Base-by-base conservation (phyloP, 2,329 filamentous ascomycete species). In the Magnaporthales sp. region DNA sequence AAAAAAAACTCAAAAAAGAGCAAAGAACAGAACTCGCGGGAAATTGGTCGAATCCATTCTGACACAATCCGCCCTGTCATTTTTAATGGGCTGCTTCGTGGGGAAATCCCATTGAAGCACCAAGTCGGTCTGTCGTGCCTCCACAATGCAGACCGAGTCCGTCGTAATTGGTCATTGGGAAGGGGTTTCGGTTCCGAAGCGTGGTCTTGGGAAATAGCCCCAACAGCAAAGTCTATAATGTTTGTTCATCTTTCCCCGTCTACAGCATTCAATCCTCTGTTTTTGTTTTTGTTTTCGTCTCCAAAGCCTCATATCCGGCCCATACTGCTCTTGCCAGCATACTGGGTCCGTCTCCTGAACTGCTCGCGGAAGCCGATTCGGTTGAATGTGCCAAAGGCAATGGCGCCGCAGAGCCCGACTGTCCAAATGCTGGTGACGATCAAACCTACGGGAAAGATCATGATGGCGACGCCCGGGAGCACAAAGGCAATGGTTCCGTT, bases 391-490 rank as follows among this genome's bases (percentile, higher is more conserved):
- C 90, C 90, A 67, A 84, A 83, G 3, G 83, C 89, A 26, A 83
- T 85, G 0, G 76, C 75, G 2, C 51, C 64, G 29, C 26, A 22
- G 7, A 87, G 64, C 29, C 88, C 85, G 24, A 90, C 68, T 0
- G 83, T 69, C 89, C 90, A 93, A 13, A 84, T 72, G 54, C 83
- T 78, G 2, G 85, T 89, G 71, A 93, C 82, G 70, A 91, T 78
- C n/a, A 89, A 78, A 22, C 90, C 90, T 31, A 89, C 79, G 8
- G 90, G 90, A 76, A 91, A 88, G 68, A 92, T 85, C 71, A 90
- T 80, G 66, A 92, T 81, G 68, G 85, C 83, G 54, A 86, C 83
- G 61, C 90, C 90, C 0, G 90, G 90, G 1, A 93, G 78, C 15
- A 91, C 80, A 70, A 92, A 92, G 1, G 88, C 86, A 11, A 84